These are phyloP conservation scores for Martensiomyces pterosporus DNA, from an alignment of 192 early-diverging fungal species.

Conservation along the genomic window DNA sequence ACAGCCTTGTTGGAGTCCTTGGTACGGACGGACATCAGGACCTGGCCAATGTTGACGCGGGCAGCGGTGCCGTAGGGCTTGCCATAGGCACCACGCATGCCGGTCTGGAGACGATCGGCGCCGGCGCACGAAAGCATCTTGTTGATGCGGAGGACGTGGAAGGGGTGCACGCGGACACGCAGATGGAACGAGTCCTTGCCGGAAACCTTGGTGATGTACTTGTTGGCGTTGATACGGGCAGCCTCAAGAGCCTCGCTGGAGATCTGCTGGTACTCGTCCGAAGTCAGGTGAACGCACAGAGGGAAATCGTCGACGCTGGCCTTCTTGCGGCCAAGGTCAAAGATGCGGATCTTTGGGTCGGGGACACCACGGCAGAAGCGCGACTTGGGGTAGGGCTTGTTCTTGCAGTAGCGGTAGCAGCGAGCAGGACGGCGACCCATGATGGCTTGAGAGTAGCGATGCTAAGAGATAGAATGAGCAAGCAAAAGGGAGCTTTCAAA, in stretches of 20 bases:
- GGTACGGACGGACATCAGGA: conserved; percentile 93
- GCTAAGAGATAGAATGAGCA: not conserved
- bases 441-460: conserved; percentile 20
- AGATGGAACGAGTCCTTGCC: conserved; percentile 99
- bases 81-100: conserved; percentile 99
- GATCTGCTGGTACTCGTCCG: conserved; percentile 97
- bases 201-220: conserved; percentile 94
- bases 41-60: conserved; percentile 97
- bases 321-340: conserved; percentile 96
- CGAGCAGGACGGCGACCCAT: conserved; percentile 99
- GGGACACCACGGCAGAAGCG: conserved; percentile 99
- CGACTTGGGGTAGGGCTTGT: conserved; percentile 99
- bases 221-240: conserved; percentile 96
- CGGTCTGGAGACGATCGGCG: conserved; percentile 97
- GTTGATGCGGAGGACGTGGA: conserved; percentile 99
- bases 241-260: conserved; percentile 99
- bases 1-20: conserved; percentile 91
- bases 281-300: conserved; percentile 90
- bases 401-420: conserved; percentile 99
- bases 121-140: conserved; percentile 99
- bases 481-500: not conserved
- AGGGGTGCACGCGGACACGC: conserved; percentile 97
- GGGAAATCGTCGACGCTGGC: conserved; percentile 98
- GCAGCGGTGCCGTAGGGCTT: conserved; percentile 95
- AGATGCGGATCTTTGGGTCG: conserved; percentile 97